Evolutionary conservation across 73 alveolate species (phyloP), one percentile per base, ranked within the genome.

Genomic region (Paramecium biaurelia): DNA sequence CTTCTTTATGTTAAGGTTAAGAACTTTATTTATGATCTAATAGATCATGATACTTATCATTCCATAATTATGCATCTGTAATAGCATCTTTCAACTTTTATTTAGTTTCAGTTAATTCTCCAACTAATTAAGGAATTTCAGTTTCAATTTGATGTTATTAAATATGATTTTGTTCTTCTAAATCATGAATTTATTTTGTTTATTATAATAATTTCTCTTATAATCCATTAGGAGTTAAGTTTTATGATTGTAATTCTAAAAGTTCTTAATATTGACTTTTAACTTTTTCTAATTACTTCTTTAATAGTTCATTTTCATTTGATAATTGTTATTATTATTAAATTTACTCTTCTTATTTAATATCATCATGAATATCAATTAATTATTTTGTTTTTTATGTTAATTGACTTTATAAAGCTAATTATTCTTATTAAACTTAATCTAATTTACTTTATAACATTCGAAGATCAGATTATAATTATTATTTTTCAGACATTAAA

Each of bases 11-110:
- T 63, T 63, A 5, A 30, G 43, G 84, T 20, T 58, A 58, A 1
- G 42, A 1, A 24, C 76, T 28, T 70, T 70, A 70, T 70, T 35
- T 28, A 28, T 28, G 32, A 24, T 70, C 37, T 37, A 32, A 23
- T 20, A 72, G 9, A 14, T 72, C 63, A 37, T 72, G 67, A 35
- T 72, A 72, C 35, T 72, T 72, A 21, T 72, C 32, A 41, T 72
- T 34, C 87, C 87, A 72, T 72, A 72, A 20, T 28, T 72, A 11
- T n/a, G 87, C 59, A 37, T 72, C 87, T 18, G 59, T 72, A 9
- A 34, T 72, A 0, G 57, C 37, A 37, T 72, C 57, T 23, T 34
- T 72, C 18, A 72, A 23, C 4, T 35, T 41, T 41, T 74, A 37
- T 74, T 34, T 74, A n/a, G 45, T 21, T 32, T 74, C 59, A 8